Base-by-base conservation (phyloP, 305 asterid genomes). In the Striga hermonthica region DNA sequence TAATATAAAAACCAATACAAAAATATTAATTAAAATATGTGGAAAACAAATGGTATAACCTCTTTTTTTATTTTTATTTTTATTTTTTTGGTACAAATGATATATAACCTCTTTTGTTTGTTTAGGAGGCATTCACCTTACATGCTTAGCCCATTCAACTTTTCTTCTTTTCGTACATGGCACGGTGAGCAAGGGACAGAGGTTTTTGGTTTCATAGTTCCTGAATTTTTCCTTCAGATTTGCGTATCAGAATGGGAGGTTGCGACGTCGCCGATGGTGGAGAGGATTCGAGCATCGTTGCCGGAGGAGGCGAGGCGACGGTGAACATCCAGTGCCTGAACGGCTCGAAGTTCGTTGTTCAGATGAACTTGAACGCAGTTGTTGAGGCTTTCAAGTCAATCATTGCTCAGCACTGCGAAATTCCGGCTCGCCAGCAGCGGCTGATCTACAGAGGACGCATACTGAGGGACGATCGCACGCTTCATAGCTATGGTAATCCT, bases 391-490 rank as follows among this genome's bases (percentile, higher is more conserved):
- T 64, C 60, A 64, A 64, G 70, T 48, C 70, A 56, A 13, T 64
- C 41, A 35, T 71, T 36, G 43, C 60, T 22, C 61, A 47, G 75
- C 48, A 50, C 4, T 71, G 75, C 60, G 53, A 37, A 6, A 14
- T 71, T 13, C 66, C 67, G 9, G 22, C 62, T 48, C 61, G 36
- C 9, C 66, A 64, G 54, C 71, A 71, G 66, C 75, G 66, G 22
- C 45, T 71, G 7, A 64, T 71, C 61, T 59, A 71, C 66, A 64
- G 48, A 31, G 75, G 71, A 44, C 75, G 66, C 40, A 49, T 64
- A 16, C 22, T 71, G 70, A 71, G 64, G 60, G 70, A 56, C 66
- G 60, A 71, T 35, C 71, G 65, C 48, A 71, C 71, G 49, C 67
- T 64, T 7, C 39, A 13, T 8, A 57, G 61, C 47, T 64, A 48